Evolutionary conservation across 2,329 filamentous ascomycete genomes (phyloP), one percentile per base, ranked within the genome.

Genomic region (Colletotrichum navitas): DNA sequence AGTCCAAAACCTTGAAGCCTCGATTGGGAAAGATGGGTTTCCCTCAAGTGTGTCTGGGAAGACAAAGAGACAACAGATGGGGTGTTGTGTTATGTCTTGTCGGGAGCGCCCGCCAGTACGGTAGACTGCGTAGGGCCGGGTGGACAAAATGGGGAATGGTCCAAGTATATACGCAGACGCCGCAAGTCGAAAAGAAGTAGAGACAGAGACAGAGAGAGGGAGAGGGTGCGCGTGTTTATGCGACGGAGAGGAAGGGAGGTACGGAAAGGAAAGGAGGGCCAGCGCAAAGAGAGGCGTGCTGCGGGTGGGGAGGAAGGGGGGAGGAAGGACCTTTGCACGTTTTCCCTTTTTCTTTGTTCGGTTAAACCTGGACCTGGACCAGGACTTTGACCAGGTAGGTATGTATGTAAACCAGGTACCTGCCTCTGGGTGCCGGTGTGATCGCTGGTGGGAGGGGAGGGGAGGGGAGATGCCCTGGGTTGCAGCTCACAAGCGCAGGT

Each of bases 281-380:
- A 61, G 62, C 36, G 39, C 32, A 62, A 62, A 62, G 36, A 52
- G 34, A 63, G 65, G 49, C 41, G 39, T 29, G 47, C n/a, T n/a
- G 45, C 26, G 21, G 52, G 68, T 62, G 63, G 68, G 56, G 51
- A 10, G 14, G 24, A 21, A 18, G 24, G 39, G 39, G 39, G 39
- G 36, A 39, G 16, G 39, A 21, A 16, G 49, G 52, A 59, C 47
- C 32, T n/a, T 32, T 72, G 69, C 59, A 60, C 65, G 69, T 69
- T 72, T 72, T 64, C 65, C 69, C 65, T 64, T 67, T 68, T 68
- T 49, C 69, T 72, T 72, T 72, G 69, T 72, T 72, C 60, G 61
- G 54, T 39, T 54, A 59, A 69, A 32, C 34, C 52, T 58, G 43
- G 60, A 51, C 45, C 47, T 45, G 16, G 26, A 32, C 51, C 45